These are phyloP conservation scores for Orbilia oligospora DNA, from an alignment of 2,329 filamentous ascomycete species.

Conservation along the genomic window DNA sequence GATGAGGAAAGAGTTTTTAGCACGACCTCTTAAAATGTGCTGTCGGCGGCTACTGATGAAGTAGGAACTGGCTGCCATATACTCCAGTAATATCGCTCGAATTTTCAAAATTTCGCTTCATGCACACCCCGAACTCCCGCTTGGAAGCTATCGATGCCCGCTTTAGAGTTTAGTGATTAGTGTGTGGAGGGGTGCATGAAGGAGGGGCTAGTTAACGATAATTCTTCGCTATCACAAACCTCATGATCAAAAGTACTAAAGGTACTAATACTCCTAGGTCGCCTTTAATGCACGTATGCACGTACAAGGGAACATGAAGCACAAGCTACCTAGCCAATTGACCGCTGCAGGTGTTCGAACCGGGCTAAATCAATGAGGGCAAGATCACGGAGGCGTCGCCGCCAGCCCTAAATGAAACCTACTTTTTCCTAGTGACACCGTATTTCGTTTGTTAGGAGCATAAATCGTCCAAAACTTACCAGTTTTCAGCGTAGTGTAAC, in stretches of 20 bases:
- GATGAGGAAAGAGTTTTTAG: not conserved
- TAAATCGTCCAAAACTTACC: not conserved
- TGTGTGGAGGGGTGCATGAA: not conserved
- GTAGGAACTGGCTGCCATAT: not conserved
- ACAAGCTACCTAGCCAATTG: not conserved
- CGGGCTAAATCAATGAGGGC: not conserved
- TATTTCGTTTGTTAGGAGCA: not conserved
- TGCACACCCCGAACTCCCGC: not conserved
- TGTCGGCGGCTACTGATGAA: not conserved
- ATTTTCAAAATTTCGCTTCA: not conserved
- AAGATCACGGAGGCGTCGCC: not conserved
- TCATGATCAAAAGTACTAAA: not conserved
- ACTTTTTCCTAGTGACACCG: not conserved
- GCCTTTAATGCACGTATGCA: too few species aligned
- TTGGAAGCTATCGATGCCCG: not conserved
- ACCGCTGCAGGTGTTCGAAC: not conserved
- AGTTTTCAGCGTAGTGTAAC: not conserved
- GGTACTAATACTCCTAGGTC: not conserved
- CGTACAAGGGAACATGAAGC: too few species aligned
- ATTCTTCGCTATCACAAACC: not conserved
- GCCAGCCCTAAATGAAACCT: not conserved
- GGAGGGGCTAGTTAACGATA: too few species aligned
- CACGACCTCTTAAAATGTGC: not conserved
- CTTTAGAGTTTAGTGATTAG: not conserved
- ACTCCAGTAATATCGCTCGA: not conserved